Percentiles rank a stretch among this genome's conserved stretches.
phyloP scores from a whole-genome alignment of 2,329 filamentous ascomycete genomes.

The Botrytis pseudocinerea region DNA sequence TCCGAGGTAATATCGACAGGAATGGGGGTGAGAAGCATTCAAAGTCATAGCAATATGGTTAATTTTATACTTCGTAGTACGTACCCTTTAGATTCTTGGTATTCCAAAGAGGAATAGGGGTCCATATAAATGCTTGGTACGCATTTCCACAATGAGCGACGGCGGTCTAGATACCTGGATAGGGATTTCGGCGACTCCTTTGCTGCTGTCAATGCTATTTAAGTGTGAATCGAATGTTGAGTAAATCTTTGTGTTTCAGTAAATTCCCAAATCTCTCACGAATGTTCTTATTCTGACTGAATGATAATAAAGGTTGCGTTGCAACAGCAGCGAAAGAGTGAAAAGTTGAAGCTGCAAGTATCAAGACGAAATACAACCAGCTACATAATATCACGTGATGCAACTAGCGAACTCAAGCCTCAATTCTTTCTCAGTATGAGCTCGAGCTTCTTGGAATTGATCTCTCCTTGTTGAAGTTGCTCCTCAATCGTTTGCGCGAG shows the following conservation, averaged over 20 bases:
- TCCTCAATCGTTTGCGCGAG: background rate
- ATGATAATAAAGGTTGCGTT: background rate
- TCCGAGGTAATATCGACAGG: background rate
- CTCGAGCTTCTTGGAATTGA: background rate
- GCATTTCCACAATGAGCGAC: background rate
- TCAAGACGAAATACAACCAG: background rate
- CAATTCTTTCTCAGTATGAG: background rate
- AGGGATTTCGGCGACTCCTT: background rate
- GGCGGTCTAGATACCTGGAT: background rate
- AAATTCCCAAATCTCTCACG: background rate
- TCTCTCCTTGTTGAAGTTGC: background rate
- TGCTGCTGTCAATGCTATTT: background rate
- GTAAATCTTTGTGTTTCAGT: background rate
- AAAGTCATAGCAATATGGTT: background rate
- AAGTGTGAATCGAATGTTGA: background rate
- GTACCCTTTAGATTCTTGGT: background rate
- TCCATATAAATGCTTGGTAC: background rate
- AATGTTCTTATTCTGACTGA: background rate
- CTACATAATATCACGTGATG: background rate
- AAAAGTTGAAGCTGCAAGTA: background rate
- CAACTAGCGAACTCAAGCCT: background rate
- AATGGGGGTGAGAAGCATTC: background rate
- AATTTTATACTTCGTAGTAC: background rate
- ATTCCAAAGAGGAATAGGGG: background rate
- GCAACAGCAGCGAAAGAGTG: background rate